Conservation (phyloP, 768 basidiomycete genomes). For the Glaciozyma martinii region DNA sequence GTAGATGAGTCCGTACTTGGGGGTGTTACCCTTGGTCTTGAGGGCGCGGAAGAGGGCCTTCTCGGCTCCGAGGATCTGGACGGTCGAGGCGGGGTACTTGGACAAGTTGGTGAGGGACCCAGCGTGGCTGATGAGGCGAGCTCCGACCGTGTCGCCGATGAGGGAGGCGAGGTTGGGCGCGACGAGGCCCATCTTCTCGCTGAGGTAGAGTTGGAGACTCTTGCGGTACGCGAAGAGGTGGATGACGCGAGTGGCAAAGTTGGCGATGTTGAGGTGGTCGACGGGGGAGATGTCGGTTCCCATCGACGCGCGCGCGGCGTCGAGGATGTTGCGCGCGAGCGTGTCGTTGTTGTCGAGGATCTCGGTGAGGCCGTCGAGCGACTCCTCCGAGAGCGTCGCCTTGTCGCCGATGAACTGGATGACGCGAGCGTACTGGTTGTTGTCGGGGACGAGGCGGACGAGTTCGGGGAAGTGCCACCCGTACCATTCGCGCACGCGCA, state of each 20-base stretch:
- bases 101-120: slow-evolving; percentile 91
- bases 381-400: slow-evolving; percentile 65
- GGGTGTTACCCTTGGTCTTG: slow-evolving; percentile 98
- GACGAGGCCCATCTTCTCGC: slow-evolving; percentile 96
- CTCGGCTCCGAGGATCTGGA: slow-evolving; percentile 95
- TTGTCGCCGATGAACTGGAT: slow-evolving; percentile 85
- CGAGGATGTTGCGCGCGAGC: slow-evolving; percentile 84
- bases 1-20: slow-evolving; percentile 94
- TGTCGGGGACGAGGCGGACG: slow-evolving; percentile 83
- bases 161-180: slow-evolving; percentile 88
- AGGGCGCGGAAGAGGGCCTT: slow-evolving; percentile 94
- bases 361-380: slow-evolving; percentile 65
- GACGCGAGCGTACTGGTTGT: slow-evolving; percentile 80
- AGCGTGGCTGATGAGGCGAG: slow-evolving; percentile 72
- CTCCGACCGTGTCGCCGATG: slow-evolving; percentile 68
- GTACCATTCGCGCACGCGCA: slow-evolving; percentile 98
- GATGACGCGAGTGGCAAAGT: slow-evolving; percentile 81
- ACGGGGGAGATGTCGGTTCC: slow-evolving; percentile 81
- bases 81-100: slow-evolving; percentile 97
- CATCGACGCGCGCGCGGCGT: slow-evolving; percentile 90
- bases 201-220: slow-evolving; percentile 70
- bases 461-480: slow-evolving; percentile 99
- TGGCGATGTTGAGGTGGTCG: slow-evolving; percentile 89
- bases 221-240: slow-evolving; percentile 91
- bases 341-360: slow-evolving; percentile 63